phyloP scores from a whole-genome alignment of 2,329 filamentous ascomycete species.

The Knoxdaviesia proteae region DNA sequence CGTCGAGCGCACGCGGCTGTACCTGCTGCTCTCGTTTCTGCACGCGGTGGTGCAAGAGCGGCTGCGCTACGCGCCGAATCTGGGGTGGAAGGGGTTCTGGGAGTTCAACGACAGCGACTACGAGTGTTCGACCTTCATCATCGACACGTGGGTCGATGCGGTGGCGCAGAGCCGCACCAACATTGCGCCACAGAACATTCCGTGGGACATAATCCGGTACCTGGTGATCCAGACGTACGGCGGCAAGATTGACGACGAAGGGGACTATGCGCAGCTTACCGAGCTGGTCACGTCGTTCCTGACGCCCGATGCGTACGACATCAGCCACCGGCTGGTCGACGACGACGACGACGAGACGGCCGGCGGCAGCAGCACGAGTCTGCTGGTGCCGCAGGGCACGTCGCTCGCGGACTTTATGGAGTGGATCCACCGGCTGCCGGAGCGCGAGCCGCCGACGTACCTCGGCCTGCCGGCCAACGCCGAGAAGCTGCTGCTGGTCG shows the following conservation, averaged over 20 bases:
- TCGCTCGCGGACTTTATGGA: constrained; percentile 66
- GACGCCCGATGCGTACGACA: constrained; percentile 76
- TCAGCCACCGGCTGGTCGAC: constrained; percentile 74
- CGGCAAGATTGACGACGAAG: constrained; percentile 87
- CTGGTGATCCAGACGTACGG: constrained; percentile 90
- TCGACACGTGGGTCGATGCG: constrained; percentile 81
- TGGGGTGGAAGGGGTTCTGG: constrained; percentile 99
- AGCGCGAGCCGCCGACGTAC: constrained; percentile 91
- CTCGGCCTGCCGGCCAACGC: constrained; percentile 85
- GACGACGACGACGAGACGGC: constrained; percentile 28
- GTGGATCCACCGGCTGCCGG: constrained; percentile 83
- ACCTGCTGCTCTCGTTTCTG: constrained; percentile 79
- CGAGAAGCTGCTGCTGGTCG: constrained; percentile 83
- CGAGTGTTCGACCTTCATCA: constrained; percentile 89
- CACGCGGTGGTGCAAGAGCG: constrained; percentile 93
- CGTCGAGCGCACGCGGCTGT: constrained; percentile 76
- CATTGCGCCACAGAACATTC: constrained; percentile 79
- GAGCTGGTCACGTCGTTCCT: constrained; percentile 58
- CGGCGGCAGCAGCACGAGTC: constrained; percentile 12
- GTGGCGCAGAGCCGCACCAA: constrained; percentile 75
- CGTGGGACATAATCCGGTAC: constrained; percentile 87
- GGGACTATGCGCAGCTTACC: constrained; percentile 55
- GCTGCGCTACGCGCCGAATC: constrained; percentile 73
- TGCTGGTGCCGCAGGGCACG: constrained; percentile 63
- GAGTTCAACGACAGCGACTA: constrained; percentile 99